Evolutionary conservation across 148 eudicot genomes (phyloP).

Genomic region (Spergularia bocconei): DNA sequence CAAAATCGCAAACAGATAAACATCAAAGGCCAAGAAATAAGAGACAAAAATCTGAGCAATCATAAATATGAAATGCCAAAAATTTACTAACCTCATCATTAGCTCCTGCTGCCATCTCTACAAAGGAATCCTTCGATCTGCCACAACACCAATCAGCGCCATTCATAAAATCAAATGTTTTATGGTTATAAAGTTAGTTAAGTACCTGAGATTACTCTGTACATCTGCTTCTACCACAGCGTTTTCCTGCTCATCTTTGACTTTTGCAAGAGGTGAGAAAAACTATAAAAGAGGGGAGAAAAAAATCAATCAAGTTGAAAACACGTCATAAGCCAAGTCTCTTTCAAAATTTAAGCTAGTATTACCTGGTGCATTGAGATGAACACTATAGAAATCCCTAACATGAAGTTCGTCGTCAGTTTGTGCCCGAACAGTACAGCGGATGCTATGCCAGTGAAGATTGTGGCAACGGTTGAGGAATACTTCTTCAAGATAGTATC

Average conservation of each 20-base stretch:
- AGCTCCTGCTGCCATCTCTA: constrained; percentile 87
- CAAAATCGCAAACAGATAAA: background rate
- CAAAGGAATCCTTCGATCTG: constrained; percentile 56
- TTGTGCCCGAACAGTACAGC: constrained; percentile 91
- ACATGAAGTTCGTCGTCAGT: constrained; percentile 75
- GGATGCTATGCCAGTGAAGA: constrained; percentile 93
- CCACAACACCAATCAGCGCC: constrained; percentile 26
- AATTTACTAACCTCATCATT: constrained; percentile 62
- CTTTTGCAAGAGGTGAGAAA: constrained; percentile 93
- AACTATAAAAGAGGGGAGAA: constrained; percentile 46
- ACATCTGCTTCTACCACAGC: constrained; percentile 45
- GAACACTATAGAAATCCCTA: constrained; percentile 95
- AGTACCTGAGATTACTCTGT: constrained; percentile 54
- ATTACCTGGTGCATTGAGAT: constrained; percentile 99
- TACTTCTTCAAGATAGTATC: constrained; percentile 95
- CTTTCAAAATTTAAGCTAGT: background rate
- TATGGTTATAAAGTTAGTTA: constrained; percentile 5
- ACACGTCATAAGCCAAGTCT: background rate
- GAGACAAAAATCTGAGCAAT: background rate
- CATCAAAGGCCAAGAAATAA: background rate
- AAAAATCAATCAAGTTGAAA: constrained; percentile 27
- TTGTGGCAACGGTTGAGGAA: constrained; percentile 89
- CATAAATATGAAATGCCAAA: constrained; percentile 6
- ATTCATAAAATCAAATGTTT: background rate
- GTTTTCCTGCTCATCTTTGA: constrained; percentile 68